Percentiles rank a stretch among this genome's conserved stretches.
These are phyloP conservation scores for Anthoceros angustus DNA, from an alignment of 225 moss, liverwort and hornwort genomes.

Conservation along the genomic window DNA sequence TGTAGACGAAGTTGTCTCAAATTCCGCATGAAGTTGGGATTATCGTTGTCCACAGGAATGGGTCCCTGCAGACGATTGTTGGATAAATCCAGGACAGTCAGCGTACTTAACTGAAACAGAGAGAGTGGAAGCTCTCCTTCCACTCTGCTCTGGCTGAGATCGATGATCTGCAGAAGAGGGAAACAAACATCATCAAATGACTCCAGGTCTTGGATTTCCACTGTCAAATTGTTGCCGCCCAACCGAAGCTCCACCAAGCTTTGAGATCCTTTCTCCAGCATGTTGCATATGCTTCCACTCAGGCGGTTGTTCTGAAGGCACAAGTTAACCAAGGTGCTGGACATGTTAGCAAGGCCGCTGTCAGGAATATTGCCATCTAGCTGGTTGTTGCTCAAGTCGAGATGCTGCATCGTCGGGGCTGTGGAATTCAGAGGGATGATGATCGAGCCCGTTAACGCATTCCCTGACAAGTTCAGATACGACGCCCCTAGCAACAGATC, in stretches of 20 bases:
- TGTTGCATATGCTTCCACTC: not conserved
- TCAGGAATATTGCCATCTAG: not conserved
- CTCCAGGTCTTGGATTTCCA: not conserved
- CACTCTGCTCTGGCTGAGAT: not conserved
- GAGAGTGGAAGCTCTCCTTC: not conserved
- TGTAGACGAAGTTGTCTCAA: constrained; percentile 7
- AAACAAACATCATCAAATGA: not conserved
- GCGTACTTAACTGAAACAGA: not conserved
- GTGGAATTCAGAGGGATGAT: not conserved
- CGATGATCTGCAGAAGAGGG: not conserved
- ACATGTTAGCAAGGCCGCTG: not conserved
- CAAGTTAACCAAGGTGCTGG: not conserved
- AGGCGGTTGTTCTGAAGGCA: constrained; percentile 8
- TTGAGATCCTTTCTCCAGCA: not conserved
- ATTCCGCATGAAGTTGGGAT: not conserved
- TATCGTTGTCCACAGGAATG: not conserved
- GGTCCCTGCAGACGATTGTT: not conserved
- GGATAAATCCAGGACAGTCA: constrained; percentile 3
- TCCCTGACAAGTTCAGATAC: constrained; percentile 5
- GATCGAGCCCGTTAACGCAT: constrained; percentile 5
- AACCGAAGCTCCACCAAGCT: constrained; percentile 8
- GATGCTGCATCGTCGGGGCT: not conserved
- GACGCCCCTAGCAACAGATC: not conserved
- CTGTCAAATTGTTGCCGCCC: constrained; percentile 4
- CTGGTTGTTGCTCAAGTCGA: constrained; percentile 11